Conservation (phyloP, 192 early-diverging fungal genomes). For the Backusella luteola region DNA sequence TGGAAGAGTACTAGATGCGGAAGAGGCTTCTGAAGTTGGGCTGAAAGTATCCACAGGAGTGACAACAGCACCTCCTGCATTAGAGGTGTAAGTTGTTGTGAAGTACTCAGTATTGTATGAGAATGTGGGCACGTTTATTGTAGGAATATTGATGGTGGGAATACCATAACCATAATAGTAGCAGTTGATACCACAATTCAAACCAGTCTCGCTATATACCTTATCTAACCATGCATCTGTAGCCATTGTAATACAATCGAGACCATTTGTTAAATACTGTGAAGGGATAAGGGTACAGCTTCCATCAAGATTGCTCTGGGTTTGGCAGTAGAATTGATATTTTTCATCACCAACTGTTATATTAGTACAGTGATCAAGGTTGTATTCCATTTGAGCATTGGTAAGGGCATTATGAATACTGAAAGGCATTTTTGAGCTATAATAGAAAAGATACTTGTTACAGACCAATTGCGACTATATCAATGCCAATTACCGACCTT, state of each 20-base stretch:
- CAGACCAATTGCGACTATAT: not conserved
- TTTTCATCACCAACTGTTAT: not conserved
- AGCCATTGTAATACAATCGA: not conserved
- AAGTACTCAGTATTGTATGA: not conserved
- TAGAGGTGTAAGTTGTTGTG: not conserved
- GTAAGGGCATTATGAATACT: not conserved
- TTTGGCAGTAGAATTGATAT: slow-evolving; percentile 1
- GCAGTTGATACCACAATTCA: not conserved
- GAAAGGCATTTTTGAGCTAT: not conserved
- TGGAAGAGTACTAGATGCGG: not conserved
- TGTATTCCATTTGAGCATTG: not conserved
- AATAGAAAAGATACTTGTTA: not conserved
- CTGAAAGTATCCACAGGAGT: not conserved
- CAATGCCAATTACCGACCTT: not conserved
- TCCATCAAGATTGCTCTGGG: not conserved
- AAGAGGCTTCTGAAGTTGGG: too few relatives aligned
- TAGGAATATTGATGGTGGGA: not conserved
- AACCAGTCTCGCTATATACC: not conserved
- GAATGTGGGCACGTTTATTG: not conserved
- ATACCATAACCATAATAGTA: not conserved
- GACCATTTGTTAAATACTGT: not conserved
- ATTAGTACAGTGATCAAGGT: not conserved
- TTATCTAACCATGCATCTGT: not conserved
- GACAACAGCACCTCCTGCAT: not conserved
- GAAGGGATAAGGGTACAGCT: not conserved